These are phyloP conservation scores for Spirogloea muscicola DNA, from an alignment of 139 green algal genomes.

Conservation along the genomic window DNA sequence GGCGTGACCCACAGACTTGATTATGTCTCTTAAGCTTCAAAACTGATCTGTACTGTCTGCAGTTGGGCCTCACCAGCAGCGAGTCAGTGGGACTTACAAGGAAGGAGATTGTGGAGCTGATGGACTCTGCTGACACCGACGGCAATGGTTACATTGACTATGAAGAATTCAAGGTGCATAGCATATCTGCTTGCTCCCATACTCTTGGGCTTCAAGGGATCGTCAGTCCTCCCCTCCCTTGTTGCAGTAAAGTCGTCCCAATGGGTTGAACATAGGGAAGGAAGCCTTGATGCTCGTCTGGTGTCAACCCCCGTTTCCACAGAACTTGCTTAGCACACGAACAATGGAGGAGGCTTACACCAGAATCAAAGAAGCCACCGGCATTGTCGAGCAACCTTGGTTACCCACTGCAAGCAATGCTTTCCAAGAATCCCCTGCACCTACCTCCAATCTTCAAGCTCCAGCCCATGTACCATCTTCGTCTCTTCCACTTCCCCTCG, in stretches of 20 bases:
- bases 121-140: constrained; percentile 57
- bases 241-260: neutral
- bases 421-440: no score
- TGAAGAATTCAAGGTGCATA: constrained; percentile 63
- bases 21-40: neutral
- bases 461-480: no score
- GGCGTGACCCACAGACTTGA: neutral
- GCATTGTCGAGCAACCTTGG: constrained; percentile 36
- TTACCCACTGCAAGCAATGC: no score
- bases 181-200: no score
- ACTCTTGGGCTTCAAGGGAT: neutral
- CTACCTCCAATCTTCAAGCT: neutral
- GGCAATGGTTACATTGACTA: constrained; percentile 73
- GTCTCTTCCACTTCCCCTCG: no score
- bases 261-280: neutral
- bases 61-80: constrained; percentile 22
- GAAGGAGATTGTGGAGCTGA: constrained; percentile 66
- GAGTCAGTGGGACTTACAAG: constrained; percentile 25
- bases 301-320: no score
- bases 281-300: no score
- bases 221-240: neutral
- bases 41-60: neutral
- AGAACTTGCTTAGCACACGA: neutral
- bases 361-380: constrained; percentile 22
- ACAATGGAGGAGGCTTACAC: constrained; percentile 20